Conservation (phyloP, 2,329 filamentous ascomycete species). For the Colletotrichum scovillei region DNA sequence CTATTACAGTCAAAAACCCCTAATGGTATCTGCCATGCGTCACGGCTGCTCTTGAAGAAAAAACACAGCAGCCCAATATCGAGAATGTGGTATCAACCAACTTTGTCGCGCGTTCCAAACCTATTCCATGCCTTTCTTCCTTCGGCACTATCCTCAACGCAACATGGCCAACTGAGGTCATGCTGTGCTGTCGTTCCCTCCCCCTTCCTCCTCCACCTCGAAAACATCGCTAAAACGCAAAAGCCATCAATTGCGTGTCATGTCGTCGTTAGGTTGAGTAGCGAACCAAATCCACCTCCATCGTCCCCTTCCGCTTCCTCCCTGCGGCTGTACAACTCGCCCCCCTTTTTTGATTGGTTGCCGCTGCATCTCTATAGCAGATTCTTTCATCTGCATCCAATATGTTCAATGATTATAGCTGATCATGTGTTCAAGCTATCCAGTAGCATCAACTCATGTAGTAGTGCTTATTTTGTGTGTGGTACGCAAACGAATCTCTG, state of each 20-base stretch:
- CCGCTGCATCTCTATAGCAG: slow-evolving; percentile 28
- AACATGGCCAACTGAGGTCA: slow-evolving; percentile 16
- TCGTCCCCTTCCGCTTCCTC: not conserved
- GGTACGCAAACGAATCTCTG: slow-evolving; percentile 6
- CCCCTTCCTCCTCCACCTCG: not conserved
- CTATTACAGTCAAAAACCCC: slow-evolving; percentile 30
- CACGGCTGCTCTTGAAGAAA: slow-evolving; percentile 9
- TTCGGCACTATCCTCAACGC: not conserved
- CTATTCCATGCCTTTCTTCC: slow-evolving; percentile 1
- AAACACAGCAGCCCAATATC: slow-evolving; percentile 24
- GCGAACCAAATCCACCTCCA: slow-evolving; percentile 15
- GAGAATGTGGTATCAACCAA: slow-evolving; percentile 35
- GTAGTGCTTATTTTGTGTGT: slow-evolving; percentile 11
- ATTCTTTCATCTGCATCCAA: slow-evolving; percentile 31
- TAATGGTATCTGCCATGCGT: slow-evolving; percentile 21
- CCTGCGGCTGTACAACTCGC: not conserved
- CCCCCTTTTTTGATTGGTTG: slow-evolving; percentile 4
- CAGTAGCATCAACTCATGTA: slow-evolving; percentile 23
- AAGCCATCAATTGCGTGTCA: slow-evolving; percentile 35
- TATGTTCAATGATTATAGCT: slow-evolving; percentile 34
- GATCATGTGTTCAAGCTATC: slow-evolving; percentile 32
- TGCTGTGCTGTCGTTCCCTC: not conserved
- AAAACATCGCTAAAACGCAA: slow-evolving; percentile 36
- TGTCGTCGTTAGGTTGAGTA: slow-evolving; percentile 35
- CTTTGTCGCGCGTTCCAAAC: slow-evolving; percentile 21